Base-by-base conservation (phyloP, 805 yeast species). In the Starmerella asiatica region DNA sequence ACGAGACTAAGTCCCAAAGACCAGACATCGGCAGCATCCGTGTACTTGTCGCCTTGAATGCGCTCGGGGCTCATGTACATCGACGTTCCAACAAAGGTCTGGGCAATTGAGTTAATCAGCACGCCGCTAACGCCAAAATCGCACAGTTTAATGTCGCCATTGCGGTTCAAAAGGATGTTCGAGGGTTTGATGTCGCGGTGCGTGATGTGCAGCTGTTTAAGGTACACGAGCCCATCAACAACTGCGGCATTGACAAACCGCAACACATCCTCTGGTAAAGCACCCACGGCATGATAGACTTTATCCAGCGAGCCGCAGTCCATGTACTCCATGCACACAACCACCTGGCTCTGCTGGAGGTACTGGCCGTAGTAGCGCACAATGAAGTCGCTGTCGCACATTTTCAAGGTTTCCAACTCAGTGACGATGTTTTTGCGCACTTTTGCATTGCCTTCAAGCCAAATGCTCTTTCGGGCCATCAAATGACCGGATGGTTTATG, bases 31-130 rank as follows among this genome's bases (percentile, higher is more conserved):
- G 94, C 88, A 50, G 86, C 85, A n/a, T 86, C 78, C 7, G 94
- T 80, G 60, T 91, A 91, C 8, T 78, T 77, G 32, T 82, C 83
- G 16, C 99, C 99, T 60, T 85, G 94, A 40, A 91, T 88, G 46
- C 99, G 70, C 54, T 91, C 99, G 0, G 99, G 99, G 1, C 94
- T 81, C 93, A 91, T 91, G 57, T 91, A 91, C 0, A 93, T 84
- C 1, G 95, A 84, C 0, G 99, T 91, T 1, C 99, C 99, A 8
- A 91, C 97, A 65, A 91, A 91, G 0, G 98, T 91, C 54, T 91
- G 95, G 0, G 96, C 98, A 43, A 91, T 71, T 1, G 98, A 91
- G 59, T 88, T 85, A 41, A 83, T 81, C 37, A 91, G 68, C 56
- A 85, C 94, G 44, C 95, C 75, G 23, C 86, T 76, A 5, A 91